Base-by-base conservation (phyloP, 2,329 filamentous ascomycete species). In the Stromatinia cepivora region DNA sequence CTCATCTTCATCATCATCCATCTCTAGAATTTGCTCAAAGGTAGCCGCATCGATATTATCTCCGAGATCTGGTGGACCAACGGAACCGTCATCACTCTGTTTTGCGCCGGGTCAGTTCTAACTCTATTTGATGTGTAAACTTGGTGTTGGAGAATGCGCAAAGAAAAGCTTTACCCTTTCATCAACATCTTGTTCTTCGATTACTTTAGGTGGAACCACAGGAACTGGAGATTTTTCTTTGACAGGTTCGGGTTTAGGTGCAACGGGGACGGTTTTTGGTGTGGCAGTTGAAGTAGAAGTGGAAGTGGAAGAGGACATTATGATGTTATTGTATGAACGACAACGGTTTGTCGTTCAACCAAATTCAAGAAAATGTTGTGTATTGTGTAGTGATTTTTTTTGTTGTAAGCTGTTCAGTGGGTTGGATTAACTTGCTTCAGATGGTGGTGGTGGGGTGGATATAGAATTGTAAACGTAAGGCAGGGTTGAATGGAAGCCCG, bases 11-110 rank as follows among this genome's bases (percentile, higher is more conserved):
- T 92, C 91, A 73, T 98, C 95, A 80, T 99, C 95, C 94, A 99
- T 97, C 81, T 98, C 95, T 72, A 98, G 87, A 79, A 99, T 98
- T 84, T 98, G 95, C 76, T 90, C 89, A 77, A 99, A 99, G 69
- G 93, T 97, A 68, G 81, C 79, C 71, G 84, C 82, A 80, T 98
- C 94, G 81, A 99, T 89, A 78, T 85, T 85, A 73, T 95, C 91
- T 70, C 88, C 89, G 73, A 93, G 87, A 71, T 92, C 87, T 56
- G 77, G 74, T 45, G 76, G 63, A n/a, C 73, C 71, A 53, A 78
- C 74, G 5, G 76, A 78, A 46, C 76, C 77, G 42, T 76, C 77
- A 63, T 79, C 77, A 70, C 77, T 79, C 77, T 79, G 69, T 52
- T 53, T 62, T 56, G 53, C 53, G 62, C 58, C 62, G 31, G 17